Evolutionary conservation across 2,329 filamentous ascomycete species (phyloP), one percentile per base, ranked within the genome.

Genomic region (Endothia cerciana): DNA sequence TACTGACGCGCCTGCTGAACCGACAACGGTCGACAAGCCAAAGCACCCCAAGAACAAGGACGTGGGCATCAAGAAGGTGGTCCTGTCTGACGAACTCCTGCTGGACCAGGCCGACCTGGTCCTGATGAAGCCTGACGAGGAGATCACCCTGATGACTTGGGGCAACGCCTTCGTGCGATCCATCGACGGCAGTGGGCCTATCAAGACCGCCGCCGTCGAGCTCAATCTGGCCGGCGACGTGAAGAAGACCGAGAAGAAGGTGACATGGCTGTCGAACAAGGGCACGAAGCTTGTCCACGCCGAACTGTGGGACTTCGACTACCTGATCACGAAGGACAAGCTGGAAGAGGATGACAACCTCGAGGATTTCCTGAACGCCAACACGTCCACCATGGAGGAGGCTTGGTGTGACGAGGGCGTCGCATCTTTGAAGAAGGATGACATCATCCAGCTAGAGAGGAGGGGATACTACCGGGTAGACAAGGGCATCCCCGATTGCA

Each of bases 141-240:
- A 97, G 78, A 92, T 98, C 73, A 97, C 94, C 0, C 84, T 97
- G 51, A 97, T 97, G 94, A 91, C 91, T 77, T 98, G 94, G 94
- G 95, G 94, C 72, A 96, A 97, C 74, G 92, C 91, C 15, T 87
- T 93, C 70, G 91, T 95, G 30, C 87, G 89, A 64, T 87, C 88
- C 67, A 87, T 92, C 68, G 82, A 86, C 58, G 78, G 80, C 38
- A 77, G 79, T 22, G 82, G 82, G 62, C 81, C 86, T 58, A 88
- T 97, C 72, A 90, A 88, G 15, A 82, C 80, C 43, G 83, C 97
- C 47, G 90, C 91, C 65, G 83, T 95, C 63, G 92, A 97, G 79
- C 87, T 97, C n/a, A 91, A 98, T 78, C 87, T 97, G 60, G 88
- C 91, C 73, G 94, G 94, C 64, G 94, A 98, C 77, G 92, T 98